Conservation (phyloP, 495 filamentous ascomycete genomes). For the Neurospora africana region DNA sequence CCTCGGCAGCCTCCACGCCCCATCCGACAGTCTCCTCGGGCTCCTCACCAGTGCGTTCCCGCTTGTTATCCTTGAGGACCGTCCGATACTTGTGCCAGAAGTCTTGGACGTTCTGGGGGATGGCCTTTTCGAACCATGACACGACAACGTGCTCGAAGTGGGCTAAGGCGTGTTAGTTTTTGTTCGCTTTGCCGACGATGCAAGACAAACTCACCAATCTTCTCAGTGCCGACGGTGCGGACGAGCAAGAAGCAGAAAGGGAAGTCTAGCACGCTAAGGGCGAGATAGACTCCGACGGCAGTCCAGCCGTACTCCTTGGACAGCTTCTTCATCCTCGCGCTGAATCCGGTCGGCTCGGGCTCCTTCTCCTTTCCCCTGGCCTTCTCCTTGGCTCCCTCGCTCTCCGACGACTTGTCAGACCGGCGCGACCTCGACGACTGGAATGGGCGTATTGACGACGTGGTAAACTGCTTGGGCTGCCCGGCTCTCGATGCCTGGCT, state of each 20-base stretch:
- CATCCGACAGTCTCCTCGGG: conserved; percentile 33
- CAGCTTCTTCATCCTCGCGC: conserved; percentile 65
- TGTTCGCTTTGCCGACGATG: not conserved
- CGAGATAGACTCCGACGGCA: conserved; percentile 82
- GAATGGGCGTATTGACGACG: conserved; percentile 14
- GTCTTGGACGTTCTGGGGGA: conserved; percentile 39
- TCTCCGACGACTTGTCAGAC: not conserved
- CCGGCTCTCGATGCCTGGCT: not conserved
- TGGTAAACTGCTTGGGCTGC: conserved; percentile 3
- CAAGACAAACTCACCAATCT: conserved; percentile 49
- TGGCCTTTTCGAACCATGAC: conserved; percentile 33
- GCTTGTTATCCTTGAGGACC: conserved; percentile 23
- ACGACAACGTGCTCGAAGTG: conserved; percentile 41
- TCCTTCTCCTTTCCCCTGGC: not conserved
- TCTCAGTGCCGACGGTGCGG: conserved; percentile 68
- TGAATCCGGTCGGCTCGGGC: conserved; percentile 45
- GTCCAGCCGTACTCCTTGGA: conserved; percentile 91
- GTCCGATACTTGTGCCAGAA: conserved; percentile 32
- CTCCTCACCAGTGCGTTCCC: conserved; percentile 17
- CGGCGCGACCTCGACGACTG: conserved; percentile 15
- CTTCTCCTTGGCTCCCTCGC: conserved; percentile 1
- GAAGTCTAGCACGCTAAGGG: conserved; percentile 77
- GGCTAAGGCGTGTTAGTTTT: conserved; percentile 23
- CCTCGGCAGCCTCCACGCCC: conserved; percentile 43
- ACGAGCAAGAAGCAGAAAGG: conserved; percentile 91